Evolutionary conservation across 116 monocot species (phyloP), one percentile per base, ranked within the genome.

Genomic region (Phalaenopsis hybrid): DNA sequence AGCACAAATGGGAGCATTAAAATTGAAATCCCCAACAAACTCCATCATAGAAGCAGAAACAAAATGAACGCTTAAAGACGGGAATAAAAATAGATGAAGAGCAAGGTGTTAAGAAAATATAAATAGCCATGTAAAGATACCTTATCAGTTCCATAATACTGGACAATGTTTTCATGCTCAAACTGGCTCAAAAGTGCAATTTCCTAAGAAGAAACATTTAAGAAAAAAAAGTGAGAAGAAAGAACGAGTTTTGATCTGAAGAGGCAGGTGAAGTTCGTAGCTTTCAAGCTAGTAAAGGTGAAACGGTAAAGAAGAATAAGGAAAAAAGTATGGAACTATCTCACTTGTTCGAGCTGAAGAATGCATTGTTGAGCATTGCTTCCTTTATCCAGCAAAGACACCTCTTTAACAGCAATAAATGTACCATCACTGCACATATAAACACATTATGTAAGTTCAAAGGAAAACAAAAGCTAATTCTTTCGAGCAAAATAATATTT

Each of bases 351-450:
- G 78, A 98, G 90, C 86, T 98, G 97, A 80, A 87, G 37, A 84
- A 98, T 92, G 85, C 92, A 90, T 77, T 94, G 95, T 55, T 94
- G 77, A n/a, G 93, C 97, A 82, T 93, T 88, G 76, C 6, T 77
- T 85, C 97, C 97, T 88, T 92, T 89, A 78, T 93, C 95, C 21
- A 92, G 75, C 82, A 98, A 88, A 80, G 92, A 94, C 51, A 98
- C 97, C 81, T 98, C 97, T 89, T 98, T 98, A 55, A 98, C 81
- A 82, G 97, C 97, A 92, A 98, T 94, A 81, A 98, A 98, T 78
- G 89, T 86, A 51, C 97, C 97, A 83, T 98, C 89, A 72, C 97
- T 98, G 93, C 73, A 83, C 78, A 85, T n/a, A 84, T 44, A 76
- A 84, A 20, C 18, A 75, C n/a, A 21, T 61, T 15, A 34, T 72